Evolutionary conservation across 352 stramenopile species (phyloP), one percentile per base, ranked within the genome.

Genomic region (Phytopythium sindhum): DNA sequence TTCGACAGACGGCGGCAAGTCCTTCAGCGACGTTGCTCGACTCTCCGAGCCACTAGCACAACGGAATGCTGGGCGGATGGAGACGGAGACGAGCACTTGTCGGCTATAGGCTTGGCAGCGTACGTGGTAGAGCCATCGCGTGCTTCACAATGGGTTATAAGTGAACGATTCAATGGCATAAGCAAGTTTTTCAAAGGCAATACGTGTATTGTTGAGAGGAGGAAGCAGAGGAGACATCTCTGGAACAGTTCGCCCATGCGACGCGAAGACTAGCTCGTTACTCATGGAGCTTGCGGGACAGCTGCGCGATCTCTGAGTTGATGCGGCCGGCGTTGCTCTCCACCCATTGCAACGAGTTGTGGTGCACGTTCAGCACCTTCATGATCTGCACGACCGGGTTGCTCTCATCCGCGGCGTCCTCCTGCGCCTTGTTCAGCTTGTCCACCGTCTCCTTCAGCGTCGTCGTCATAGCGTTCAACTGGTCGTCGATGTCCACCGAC

Each of bases 351-450:
- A 95, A 75, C 54, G 87, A 95, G 75, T 92, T 90, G 74, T 95
- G 85, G 77, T 95, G 87, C 54, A 95, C 87, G 53, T 95, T 95
- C 8, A 95, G 78, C 50, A 95, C 84, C 68, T 94, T 95, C 76
- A 95, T 90, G 74, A 95, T 92, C 73, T 95, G 87, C 62, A 91
- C 84, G 53, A 93, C 74, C 28, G 86, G 84, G 64, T 95, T 91
- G 61, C 68, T 86, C 26, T 91, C 80, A 57, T 95, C 84, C 19
- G 78, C 70, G 17, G 74, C 75, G 31, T 93, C 80, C 23, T 87
- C 72, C 55, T 92, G 82, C 12, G 85, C 85, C 71, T 90, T 89
- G 74, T 95, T 94, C 53, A 95, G 72, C 60, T 91, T 93, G 57
- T 92, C 85, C 37, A 95, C 84, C 11, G 85, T 95, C 65, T 93